Conservation (phyloP, 805 yeast genomes). For the Zygosaccharomyces siamensis region DNA sequence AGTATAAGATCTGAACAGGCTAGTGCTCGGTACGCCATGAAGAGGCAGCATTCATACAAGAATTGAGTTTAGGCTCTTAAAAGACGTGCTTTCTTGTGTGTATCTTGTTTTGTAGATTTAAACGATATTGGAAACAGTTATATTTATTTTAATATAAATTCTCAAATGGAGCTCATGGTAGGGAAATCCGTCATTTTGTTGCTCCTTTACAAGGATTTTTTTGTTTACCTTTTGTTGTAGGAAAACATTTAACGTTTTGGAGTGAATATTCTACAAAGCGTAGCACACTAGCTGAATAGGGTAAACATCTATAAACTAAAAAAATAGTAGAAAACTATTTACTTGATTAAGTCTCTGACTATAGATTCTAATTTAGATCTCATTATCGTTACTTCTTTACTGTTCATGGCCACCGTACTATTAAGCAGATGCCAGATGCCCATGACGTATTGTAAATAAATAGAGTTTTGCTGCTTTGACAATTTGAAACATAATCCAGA, state of each 20-base stretch:
- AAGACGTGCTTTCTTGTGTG: background rate
- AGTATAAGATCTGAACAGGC: conserved; percentile 38
- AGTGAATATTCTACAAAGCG: background rate
- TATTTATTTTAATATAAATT: background rate
- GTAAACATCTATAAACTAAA: background rate
- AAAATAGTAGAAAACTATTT: background rate
- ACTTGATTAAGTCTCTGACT: conserved; percentile 11
- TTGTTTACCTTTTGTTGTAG: background rate
- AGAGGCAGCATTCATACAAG: conserved; percentile 19
- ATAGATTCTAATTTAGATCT: conserved; percentile 24
- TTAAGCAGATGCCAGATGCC: conserved; percentile 35
- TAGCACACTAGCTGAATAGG: background rate
- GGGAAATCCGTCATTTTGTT: too few relatives aligned
- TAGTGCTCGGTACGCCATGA: conserved; percentile 28
- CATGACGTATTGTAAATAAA: conserved; percentile 21
- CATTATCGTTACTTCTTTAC: conserved; percentile 28
- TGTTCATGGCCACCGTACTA: conserved; percentile 31
- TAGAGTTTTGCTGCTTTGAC: conserved; percentile 21
- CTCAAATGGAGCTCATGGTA: too few relatives aligned
- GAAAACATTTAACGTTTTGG: background rate
- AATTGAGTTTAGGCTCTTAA: background rate
- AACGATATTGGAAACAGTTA: background rate
- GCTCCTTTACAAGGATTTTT: background rate
- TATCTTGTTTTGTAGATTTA: background rate
- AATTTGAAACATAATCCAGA: conserved; percentile 30